Evolutionary conservation across 1,139 yeast genomes (phyloP), one percentile per base, ranked within the genome.

Genomic region (Arxiozyma bovina): DNA sequence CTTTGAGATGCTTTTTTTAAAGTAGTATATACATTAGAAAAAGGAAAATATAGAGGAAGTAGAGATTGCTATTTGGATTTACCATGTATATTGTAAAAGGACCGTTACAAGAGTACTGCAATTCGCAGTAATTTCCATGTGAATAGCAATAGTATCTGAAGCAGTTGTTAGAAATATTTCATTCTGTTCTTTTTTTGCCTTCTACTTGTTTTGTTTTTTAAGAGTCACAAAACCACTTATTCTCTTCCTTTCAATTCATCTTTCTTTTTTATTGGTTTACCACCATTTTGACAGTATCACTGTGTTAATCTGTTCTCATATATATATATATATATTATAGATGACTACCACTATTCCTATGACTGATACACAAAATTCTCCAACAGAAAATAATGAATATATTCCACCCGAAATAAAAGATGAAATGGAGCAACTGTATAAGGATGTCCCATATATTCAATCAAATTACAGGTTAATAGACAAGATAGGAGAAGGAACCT

Each of bases 401-500:
- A 38, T 45, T 18, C 48, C 48, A 27, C 55, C 59, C 5, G 83
- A 79, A 55, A 79, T 84, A 1, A 73, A 79, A 48, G 83, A 80
- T 57, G 96, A 90, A 66, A 83, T 89, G 77, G 75, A 74, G 50
- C 74, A 76, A 55, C 75, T 91, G 40, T 83, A 81, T 58, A 76
- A 74, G 48, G 76, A 84, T 42, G 89, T 91, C 65, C 84, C 84
- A 2, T 78, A 78, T 0, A 74, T 91, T 48, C 72, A 81, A 1
- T 72, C 74, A 34, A 78, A 81, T 51, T 91, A 86, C 65, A 75
- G 82, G 45, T 73, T 93, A 25, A 72, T 87, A 42, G 94, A 88
- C 63, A 87, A 91, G 67, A 87, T 91, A 60, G 99, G 99, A 15
- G 97, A 91, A 68, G 97, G 98, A 27, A 90, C 98, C 0, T 90